These are phyloP conservation scores for Penicillium argentinense DNA, from an alignment of 495 filamentous ascomycete genomes.

Conservation along the genomic window DNA sequence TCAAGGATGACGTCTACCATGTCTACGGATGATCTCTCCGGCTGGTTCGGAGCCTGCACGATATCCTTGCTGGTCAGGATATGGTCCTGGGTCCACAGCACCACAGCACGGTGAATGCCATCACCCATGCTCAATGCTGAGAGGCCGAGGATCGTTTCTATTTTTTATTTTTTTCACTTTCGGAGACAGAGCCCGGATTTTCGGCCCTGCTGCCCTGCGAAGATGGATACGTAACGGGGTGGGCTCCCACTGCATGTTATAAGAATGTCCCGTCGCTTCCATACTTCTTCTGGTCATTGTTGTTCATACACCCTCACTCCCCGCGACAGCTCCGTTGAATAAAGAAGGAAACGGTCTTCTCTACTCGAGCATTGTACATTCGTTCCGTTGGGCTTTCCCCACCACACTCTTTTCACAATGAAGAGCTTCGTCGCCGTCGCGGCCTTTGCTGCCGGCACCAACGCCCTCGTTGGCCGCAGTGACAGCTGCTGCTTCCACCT, in stretches of 20 bases:
- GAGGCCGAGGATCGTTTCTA: slow-evolving; percentile 5
- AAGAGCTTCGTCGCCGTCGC: slow-evolving; percentile 36
- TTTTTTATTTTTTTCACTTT: slow-evolving; percentile 11
- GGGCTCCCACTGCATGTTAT: slow-evolving; percentile 12
- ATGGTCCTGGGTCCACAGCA: slow-evolving; percentile 6
- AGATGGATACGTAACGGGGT: slow-evolving; percentile 18
- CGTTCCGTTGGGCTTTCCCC: slow-evolving; percentile 9
- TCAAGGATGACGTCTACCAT: slow-evolving; percentile 24
- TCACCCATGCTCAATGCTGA: slow-evolving; percentile 5
- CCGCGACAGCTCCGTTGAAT: neutral
- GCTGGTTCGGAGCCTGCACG: slow-evolving; percentile 19
- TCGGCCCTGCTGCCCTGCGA: neutral
- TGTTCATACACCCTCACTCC: too few relatives aligned
- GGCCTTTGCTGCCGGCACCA: slow-evolving; percentile 38
- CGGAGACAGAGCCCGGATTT: slow-evolving; percentile 11
- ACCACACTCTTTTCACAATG: slow-evolving; percentile 22
- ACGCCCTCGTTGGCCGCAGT: slow-evolving; percentile 39
- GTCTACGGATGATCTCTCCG: slow-evolving; percentile 17
- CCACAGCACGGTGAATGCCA: slow-evolving; percentile 13
- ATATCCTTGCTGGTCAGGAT: slow-evolving; percentile 5
- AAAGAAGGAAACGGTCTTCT: neutral
- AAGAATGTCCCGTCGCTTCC: slow-evolving; percentile 19
- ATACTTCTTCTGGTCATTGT: too few relatives aligned
- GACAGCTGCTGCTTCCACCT: slow-evolving; percentile 53
- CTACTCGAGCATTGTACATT: slow-evolving; percentile 4